Evolutionary conservation across 768 basidiomycete species (phyloP), one percentile per base, ranked within the genome.

Genomic region (Auriscalpium microsporum): DNA sequence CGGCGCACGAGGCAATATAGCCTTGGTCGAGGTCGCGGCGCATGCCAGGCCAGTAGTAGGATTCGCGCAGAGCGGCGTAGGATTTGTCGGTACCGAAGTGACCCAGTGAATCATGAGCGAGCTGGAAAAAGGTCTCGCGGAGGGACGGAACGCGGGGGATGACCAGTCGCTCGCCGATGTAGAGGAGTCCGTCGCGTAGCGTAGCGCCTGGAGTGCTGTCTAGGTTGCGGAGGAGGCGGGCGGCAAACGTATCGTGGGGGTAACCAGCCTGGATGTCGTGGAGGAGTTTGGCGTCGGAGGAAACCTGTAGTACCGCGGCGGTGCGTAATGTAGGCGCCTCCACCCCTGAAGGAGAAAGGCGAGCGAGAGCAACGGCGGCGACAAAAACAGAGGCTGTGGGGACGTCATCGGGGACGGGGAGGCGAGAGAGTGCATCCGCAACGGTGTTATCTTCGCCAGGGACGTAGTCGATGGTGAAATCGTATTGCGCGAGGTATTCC

Each of bases 1-100:
- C 64, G 35, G 17, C 62, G 50, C 66, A 68, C 5, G 53, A 68
- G 61, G 65, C 55, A 0, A 72, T 68, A 8, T 72, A 70, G 19
- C 57, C 45, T 0, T 45, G 9, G 45, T 66, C 68, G 0, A 72
- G 55, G 46, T 67, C 38, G 1, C 21, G 56, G 53, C 10, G 62
- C 71, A 72, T 71, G 17, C 67, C 62, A 62, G 45, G 53, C 62
- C 52, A 19, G 62, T 54, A 44, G 40, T 46, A 65, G 3, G 28
- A 8, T 45, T 35, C 7, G 17, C 54, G 34, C 0, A 58, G 37
- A 2, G 56, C 23, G 13, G 21, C 38, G 14, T 54, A 40, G 16
- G 58, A 52, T 49, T 63, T 63, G 40, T 35, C 47, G 1, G 28
- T 8, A 1, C 61, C 56, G 14, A 60, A 50, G 45, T 65, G 63